A percentile compares a stretch with the other conserved stretches of the same genome.
Conservation (phyloP, 177 flowering plant species). For the Telopea speciosissima region DNA sequence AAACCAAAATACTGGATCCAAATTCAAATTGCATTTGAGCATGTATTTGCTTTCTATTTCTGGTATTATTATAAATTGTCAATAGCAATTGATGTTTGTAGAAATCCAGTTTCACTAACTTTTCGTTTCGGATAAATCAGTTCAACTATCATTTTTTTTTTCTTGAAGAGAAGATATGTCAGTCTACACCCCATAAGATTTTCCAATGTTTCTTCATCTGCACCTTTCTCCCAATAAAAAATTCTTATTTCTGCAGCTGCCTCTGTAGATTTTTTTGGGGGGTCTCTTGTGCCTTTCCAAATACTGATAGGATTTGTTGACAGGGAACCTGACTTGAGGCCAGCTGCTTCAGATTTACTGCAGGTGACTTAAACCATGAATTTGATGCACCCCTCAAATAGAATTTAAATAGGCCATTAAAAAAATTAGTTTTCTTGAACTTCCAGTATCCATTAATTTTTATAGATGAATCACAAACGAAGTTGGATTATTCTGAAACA, state of each 20-base stretch:
- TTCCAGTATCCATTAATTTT: background rate
- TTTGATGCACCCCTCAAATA: background rate
- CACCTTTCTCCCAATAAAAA: no score
- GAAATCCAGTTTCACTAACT: background rate
- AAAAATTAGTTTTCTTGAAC: constrained; percentile 5
- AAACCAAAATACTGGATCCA: background rate
- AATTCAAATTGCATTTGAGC: background rate
- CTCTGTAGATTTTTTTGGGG: background rate
- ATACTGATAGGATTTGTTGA: constrained; percentile 13
- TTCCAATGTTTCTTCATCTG: background rate
- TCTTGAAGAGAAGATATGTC: background rate
- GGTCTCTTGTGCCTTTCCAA: background rate
- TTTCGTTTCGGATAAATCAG: no score
- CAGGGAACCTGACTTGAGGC: constrained; percentile 87
- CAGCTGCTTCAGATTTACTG: constrained; percentile 73
- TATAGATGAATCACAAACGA: background rate
- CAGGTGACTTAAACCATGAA: constrained; percentile 46
- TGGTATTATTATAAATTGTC: background rate
- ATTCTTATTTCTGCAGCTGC: background rate
- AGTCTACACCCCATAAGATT: background rate
- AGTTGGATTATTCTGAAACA: constrained; percentile 1
- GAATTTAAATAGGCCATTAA: background rate
- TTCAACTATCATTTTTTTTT: background rate
- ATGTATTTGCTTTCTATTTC: background rate
- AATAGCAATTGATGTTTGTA: background rate